These are phyloP conservation scores for Cadophora luteo-olivacea DNA, from an alignment of 2,329 filamentous ascomycete species.

Conservation along the genomic window DNA sequence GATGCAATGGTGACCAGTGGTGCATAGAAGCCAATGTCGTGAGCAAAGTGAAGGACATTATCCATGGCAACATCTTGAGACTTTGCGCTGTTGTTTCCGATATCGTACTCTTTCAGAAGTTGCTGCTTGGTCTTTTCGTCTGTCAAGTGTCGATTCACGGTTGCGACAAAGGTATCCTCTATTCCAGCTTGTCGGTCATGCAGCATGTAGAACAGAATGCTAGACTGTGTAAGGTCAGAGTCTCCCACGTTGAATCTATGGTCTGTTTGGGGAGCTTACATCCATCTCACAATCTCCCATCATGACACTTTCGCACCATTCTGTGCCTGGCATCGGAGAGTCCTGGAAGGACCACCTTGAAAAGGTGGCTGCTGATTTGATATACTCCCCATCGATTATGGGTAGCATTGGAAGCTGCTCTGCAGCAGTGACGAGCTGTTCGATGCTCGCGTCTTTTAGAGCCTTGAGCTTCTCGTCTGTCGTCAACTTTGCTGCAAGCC, in stretches of 20 bases:
- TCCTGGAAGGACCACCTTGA: slow-evolving; percentile 2
- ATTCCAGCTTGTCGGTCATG: background rate
- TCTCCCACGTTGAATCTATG: background rate
- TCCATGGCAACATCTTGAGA: background rate
- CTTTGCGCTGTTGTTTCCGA: background rate
- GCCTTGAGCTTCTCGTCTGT: background rate
- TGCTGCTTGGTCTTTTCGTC: background rate
- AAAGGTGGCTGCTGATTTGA: background rate
- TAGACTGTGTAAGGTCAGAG: background rate
- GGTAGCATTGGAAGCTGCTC: background rate
- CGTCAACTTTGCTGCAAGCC: background rate
- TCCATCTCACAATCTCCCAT: slow-evolving; percentile 13
- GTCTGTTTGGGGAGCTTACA: background rate
- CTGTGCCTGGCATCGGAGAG: background rate
- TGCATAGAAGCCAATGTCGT: slow-evolving; percentile 14
- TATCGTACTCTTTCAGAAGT: background rate
- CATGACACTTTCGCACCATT: slow-evolving; percentile 8
- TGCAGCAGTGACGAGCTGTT: background rate
- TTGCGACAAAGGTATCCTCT: background rate
- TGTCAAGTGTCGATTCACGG: background rate
- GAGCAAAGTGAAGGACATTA: slow-evolving; percentile 3
- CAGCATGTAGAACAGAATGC: slow-evolving; percentile 13
- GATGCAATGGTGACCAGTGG: background rate
- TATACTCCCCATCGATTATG: slow-evolving; percentile 2
- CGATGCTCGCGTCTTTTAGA: background rate